Evolutionary conservation across 345 rosid genomes (phyloP), one percentile per base, ranked within the genome.

Genomic region (Hibiscus mutabilis): DNA sequence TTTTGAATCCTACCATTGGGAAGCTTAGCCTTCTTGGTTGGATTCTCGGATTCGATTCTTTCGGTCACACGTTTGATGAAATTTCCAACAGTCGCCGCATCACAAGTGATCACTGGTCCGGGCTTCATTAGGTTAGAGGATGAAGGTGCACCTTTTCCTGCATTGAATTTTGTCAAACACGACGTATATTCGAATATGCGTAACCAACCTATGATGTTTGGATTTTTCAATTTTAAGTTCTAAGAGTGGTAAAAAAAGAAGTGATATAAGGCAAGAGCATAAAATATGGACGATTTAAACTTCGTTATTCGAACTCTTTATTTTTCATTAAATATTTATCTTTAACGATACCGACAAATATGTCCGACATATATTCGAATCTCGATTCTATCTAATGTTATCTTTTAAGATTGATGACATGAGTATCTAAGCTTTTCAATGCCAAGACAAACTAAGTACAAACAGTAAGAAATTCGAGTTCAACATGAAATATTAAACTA

Each of bases 1-100:
- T 72, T 66, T 33, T 57, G 27, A 46, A 64, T 29, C 11, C 24
- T 58, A 52, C 21, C 18, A 19, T 6, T 4, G 2, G 51, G 6
- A 18, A 66, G 53, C 61, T 72, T 77, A 0, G 68, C 21, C 76
- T 55, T 69, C 78, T 82, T 82, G 29, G 22, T 27, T 7, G 76
- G 70, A 63, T 52, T 76, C 51, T 56, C 55, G 0, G 51, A 31
- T 37, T 31, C 37, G 25, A 61, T 24, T 49, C 67, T 61, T 0
- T 44, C 75, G 6, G 25, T 24, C 22, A 11, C 27, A 8, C 9
- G 24, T 42, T 62, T 62, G 24, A 60, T 24, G 7, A 22, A 1
- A 6, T 65, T 71, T 22, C 4, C 74, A 19, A 9, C 1, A 35
- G 1, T 6, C 40, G 1, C 40, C 9, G 67, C 11, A n/a, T 52